Base-by-base conservation (phyloP, 1,284 basidiomycete genomes). In the Cystobasidium slooffiae region DNA sequence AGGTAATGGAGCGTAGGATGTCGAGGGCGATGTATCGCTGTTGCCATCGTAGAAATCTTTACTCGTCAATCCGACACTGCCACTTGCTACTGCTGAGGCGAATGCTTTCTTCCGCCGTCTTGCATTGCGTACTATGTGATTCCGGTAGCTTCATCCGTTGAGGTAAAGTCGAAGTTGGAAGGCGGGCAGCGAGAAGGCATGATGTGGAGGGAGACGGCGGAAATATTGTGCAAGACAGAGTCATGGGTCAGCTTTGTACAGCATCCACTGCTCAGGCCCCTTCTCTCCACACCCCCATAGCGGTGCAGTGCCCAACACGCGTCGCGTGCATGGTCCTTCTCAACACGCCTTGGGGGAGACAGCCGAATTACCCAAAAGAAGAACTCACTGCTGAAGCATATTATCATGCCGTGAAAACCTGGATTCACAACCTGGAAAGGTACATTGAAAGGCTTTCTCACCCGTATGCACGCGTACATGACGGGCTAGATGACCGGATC, bases 351-450 rank as follows among this genome's bases (percentile, higher is more conserved):
- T 31, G 31, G 31, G 31, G 31, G 31, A 31, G 31, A 62, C 43
- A 12, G 63, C 14, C 12, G 10, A 18, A n/a, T n/a, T 3, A 10
- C 10, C 22, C 10, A 43, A 3, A 16, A 62, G 51, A 12, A 31
- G 39, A 24, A 62, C 76, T 75, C 43, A 77, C 76, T 77, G 76
- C 62, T 77, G 76, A 53, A 77, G 72, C 76, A 77, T 77, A 24
- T 77, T 77, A 46, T 77, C 76, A 20, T 77, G 76, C 18, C 75
- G 41, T 51, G 75, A 76, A 51, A 77, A 77, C 2, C 75, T 72
- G 53, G 75, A 75, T 12, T 70, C 59, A 55, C 76, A 77, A 5
- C 64, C 56, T 24, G 66, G 46, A 61, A 75, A 76, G 6, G 68
- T 67, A 66, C 76, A 77, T 52, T 76, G 64, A 56, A 76, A 77